Percentiles rank a stretch among this genome's conserved stretches.
Conservation (phyloP, 2,329 filamentous ascomycete genomes). For the Colletotrichum sp. region DNA sequence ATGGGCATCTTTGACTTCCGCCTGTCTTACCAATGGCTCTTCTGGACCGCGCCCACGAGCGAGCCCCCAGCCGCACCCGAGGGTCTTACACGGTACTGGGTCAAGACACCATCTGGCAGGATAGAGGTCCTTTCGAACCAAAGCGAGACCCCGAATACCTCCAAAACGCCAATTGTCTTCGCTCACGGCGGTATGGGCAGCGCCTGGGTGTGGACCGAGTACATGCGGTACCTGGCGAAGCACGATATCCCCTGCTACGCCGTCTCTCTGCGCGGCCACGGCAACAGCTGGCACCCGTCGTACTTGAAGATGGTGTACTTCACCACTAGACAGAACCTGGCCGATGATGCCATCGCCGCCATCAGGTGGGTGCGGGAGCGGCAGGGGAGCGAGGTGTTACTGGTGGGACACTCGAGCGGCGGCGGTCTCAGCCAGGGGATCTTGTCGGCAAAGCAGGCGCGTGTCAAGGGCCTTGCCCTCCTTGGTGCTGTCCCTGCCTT, state of each 20-base stretch:
- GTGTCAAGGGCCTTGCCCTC: constrained; percentile 49
- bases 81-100: constrained; percentile 47
- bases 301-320: constrained; percentile 54
- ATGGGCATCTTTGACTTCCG: constrained; percentile 29
- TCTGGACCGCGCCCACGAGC: constrained; percentile 30
- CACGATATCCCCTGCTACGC: constrained; percentile 55
- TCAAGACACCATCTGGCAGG: constrained; percentile 47
- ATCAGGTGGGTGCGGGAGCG: constrained; percentile 41
- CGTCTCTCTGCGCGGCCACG: constrained; percentile 57
- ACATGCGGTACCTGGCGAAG: constrained; percentile 52
- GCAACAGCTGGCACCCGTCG: constrained; percentile 54
- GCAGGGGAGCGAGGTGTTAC: constrained; percentile 39
- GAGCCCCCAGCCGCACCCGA: constrained; percentile 36
- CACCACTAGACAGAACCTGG: constrained; percentile 46
- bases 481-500: constrained; percentile 53
- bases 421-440: constrained; percentile 56
- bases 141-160: constrained; percentile 24
- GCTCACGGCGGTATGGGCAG: constrained; percentile 60
- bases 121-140: constrained; percentile 55
- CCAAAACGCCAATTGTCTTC: constrained; percentile 51
- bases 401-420: constrained; percentile 58
- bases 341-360: constrained; percentile 48
- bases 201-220: constrained; percentile 58
- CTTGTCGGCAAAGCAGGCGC: constrained; percentile 43
- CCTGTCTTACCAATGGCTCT: constrained; percentile 36